Evolutionary conservation across 2,329 filamentous ascomycete genomes (phyloP).

Genomic region (Exophiala viscosa): DNA sequence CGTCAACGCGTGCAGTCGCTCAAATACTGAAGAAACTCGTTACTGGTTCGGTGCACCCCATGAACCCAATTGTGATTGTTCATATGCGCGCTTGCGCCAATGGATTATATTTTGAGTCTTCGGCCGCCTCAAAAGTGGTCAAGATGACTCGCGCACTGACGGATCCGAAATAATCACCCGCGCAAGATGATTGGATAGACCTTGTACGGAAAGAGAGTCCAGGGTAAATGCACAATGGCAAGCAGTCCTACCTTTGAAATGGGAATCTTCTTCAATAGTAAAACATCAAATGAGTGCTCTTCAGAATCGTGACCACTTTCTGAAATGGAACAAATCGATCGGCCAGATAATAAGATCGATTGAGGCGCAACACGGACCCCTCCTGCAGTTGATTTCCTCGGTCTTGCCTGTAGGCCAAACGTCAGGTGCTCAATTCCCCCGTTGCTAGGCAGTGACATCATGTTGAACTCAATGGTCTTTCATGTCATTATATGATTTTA

Average conservation of each 20-base stretch:
- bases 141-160: too few species aligned
- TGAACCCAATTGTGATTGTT: neutral
- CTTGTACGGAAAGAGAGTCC: constrained; percentile 12
- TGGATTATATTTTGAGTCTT: too few species aligned
- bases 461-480: neutral
- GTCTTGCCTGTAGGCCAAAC: neutral
- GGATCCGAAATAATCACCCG: neutral
- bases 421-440: constrained; percentile 9
- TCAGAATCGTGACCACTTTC: too few species aligned
- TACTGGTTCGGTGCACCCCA: neutral
- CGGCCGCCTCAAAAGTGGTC: too few species aligned
- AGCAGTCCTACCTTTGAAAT: neutral
- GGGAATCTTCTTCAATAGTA: neutral
- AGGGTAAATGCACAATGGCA: constrained; percentile 6
- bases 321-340: too few species aligned
- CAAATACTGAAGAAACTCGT: too few species aligned
- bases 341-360: too few species aligned
- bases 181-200: constrained; percentile 11
- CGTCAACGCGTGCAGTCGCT: too few species aligned
- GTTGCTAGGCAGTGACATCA: constrained; percentile 20
- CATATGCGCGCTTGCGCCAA: too few species aligned
- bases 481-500: constrained; percentile 13
- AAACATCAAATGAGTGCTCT: too few species aligned
- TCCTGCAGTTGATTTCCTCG: too few species aligned
- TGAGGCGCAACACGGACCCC: too few species aligned